Evolutionary conservation across 371 early-diverging fungal species (phyloP), one percentile per base, ranked within the genome.

Genomic region (Apophysomyces elegans): DNA sequence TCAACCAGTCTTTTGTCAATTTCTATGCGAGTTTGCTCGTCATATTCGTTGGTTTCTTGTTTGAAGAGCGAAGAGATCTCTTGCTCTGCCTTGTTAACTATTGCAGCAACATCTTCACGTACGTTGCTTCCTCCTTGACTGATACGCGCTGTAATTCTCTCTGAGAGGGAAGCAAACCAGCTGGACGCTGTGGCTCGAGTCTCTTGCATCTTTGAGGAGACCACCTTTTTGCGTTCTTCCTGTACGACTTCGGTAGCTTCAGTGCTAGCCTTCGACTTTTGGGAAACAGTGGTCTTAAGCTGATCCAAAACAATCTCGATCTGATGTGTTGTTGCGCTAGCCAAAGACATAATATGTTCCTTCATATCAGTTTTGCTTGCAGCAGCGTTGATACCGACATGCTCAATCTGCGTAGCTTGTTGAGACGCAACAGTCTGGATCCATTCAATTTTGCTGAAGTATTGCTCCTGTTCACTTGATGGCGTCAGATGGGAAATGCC

Each of bases 401-500:
- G 71, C 43, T 75, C 72, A 37, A 71, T 68, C 41, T 75, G 72
- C 18, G 59, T 35, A 26, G 75, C 72, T 58, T 71, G 75, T 11
- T 61, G 66, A 12, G 68, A 60, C 16, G 69, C 72, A 16, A 69
- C 66, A 54, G 68, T 65, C 5, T 65, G 46, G 38, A 60, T 63
- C 69, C 72, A 69, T 39, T 68, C 64, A 26, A 75, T 64, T 65
- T 71, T 71, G 47, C 65, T 66, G 37, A 69, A 35, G 16, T 61
- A 68, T 37, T 71, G 56, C 18, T 68, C 57, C n/a, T 69, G 58
- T 18, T 75, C 72, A 14, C 14, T 58, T 9, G 63, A 47, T 39
- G 71, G 58, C 26, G 64, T 43, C 26, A 68, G 71, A 39, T 66
- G 64, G 7, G 60, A 57, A 14, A 66, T 58, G 60, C 75, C 75